phyloP scores from a whole-genome alignment of 2,329 filamentous ascomycete genomes.

The Lasiodiplodia sp. region DNA sequence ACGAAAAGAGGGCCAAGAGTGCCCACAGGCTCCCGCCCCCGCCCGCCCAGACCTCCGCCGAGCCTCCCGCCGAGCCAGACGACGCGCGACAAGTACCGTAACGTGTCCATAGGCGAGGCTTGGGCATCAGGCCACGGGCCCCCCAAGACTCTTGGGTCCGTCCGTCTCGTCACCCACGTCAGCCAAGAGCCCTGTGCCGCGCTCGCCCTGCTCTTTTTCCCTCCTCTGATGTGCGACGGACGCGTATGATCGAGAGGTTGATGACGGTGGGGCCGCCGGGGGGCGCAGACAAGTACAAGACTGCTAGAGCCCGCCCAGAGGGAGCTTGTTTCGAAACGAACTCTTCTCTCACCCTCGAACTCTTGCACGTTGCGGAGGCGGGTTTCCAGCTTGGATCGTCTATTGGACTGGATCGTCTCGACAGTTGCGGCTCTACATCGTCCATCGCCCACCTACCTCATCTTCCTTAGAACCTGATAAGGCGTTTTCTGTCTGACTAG shows the following conservation, averaged over 20 bases:
- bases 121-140: background rate
- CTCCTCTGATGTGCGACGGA: background rate
- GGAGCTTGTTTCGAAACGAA: conserved; percentile 17
- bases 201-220: background rate
- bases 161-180: conserved; percentile 1
- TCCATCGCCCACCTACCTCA: background rate
- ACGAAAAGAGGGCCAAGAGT: conserved; percentile 6
- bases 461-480: background rate
- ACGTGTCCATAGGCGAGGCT: background rate
- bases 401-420: background rate
- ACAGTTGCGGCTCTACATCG: background rate
- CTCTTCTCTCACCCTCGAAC: background rate
- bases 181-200: conserved; percentile 11
- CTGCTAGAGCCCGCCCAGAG: conserved; percentile 9
- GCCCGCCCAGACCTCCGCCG: conserved; percentile 29
- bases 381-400: background rate
- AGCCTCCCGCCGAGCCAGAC: conserved; percentile 24
- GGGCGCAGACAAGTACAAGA: conserved; percentile 8
- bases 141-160: background rate
- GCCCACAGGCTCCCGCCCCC: background rate
- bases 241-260: background rate
- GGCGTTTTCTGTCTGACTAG: background rate
- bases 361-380: background rate
- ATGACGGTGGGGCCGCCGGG: conserved; percentile 9
- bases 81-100: background rate